phyloP scores from a whole-genome alignment of 257 asterid species.

The Galeopsis tetrahit region DNA sequence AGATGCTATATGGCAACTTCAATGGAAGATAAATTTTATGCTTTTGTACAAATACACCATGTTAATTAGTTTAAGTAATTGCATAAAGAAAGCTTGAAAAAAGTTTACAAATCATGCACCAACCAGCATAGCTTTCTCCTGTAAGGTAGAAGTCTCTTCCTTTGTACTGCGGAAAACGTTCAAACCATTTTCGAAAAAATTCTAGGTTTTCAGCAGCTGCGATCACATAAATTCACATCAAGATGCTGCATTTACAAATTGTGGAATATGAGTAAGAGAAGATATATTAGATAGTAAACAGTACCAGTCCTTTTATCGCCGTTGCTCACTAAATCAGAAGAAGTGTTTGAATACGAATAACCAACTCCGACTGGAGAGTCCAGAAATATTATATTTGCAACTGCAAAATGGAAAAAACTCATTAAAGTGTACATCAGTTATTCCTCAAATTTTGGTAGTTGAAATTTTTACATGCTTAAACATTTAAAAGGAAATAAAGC shows the following conservation, averaged over 20 bases:
- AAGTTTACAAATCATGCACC: constrained; percentile 24
- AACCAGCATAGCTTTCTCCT: constrained; percentile 99
- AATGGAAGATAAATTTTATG: background rate
- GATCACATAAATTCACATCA: constrained; percentile 34
- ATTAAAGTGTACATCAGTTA: constrained; percentile 1
- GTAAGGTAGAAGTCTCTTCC: constrained; percentile 79
- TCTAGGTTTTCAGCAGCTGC: constrained; percentile 84
- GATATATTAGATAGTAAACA: background rate
- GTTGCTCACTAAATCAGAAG: constrained; percentile 70
- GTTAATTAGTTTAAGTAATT: background rate
- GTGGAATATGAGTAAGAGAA: constrained; percentile 14
- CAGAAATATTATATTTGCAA: constrained; percentile 79
- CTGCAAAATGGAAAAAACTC: constrained; percentile 50
- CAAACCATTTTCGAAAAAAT: constrained; percentile 78
- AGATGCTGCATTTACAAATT: constrained; percentile 16
- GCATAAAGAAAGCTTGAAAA: constrained; percentile 16
- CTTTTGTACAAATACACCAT: background rate
- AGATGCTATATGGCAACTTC: too few relatives aligned
- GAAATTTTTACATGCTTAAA: constrained; percentile 2
- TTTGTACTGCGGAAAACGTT: constrained; percentile 88
- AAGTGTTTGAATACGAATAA: constrained; percentile 85
- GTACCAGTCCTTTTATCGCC: constrained; percentile 93
- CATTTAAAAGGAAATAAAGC: background rate
- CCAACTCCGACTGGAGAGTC: constrained; percentile 99
- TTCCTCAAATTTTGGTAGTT: constrained; percentile 6